Percentiles rank a stretch among this genome's conserved stretches.
phyloP scores from a whole-genome alignment of 2,329 filamentous ascomycete species.

The Clathrospora elynae region DNA sequence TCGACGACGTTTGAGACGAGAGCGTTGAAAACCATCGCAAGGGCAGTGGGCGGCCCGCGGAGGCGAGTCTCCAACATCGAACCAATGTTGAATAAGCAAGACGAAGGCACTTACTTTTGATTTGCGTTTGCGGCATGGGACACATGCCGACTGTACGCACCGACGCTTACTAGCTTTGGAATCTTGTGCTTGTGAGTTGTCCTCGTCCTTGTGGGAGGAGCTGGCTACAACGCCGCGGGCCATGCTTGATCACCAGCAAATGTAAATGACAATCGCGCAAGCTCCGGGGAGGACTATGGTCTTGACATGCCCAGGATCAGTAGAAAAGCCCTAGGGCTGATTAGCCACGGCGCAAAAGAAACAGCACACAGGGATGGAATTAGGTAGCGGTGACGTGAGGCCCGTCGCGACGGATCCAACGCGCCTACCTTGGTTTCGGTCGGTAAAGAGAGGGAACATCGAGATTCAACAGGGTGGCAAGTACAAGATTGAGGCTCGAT shows the following conservation, averaged over 20 bases:
- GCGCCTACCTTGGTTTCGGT: conserved; percentile 7
- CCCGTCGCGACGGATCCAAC: conserved; percentile 12
- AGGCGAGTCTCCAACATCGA: conserved; percentile 19
- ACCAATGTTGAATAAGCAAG: too few relatives aligned
- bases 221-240: conserved; percentile 33
- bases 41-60: conserved; percentile 24
- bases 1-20: neutral
- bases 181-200: conserved; percentile 20
- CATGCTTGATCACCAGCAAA: conserved; percentile 29
- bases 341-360: conserved; percentile 16
- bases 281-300: conserved; percentile 27
- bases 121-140: conserved; percentile 58
- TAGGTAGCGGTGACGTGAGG: conserved; percentile 20
- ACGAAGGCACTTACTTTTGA: conserved; percentile 50
- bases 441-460: conserved; percentile 8
- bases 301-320: conserved; percentile 23
- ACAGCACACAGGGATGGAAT: conserved; percentile 5
- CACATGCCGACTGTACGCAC: conserved; percentile 51
- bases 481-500: conserved; percentile 6
- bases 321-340: conserved; percentile 3
- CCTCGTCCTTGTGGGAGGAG: conserved; percentile 28
- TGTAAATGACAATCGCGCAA: conserved; percentile 13
- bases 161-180: conserved; percentile 41
- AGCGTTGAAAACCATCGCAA: neutral
- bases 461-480: conserved; percentile 11